Percentiles rank a stretch among this genome's conserved stretches.
phyloP scores from a whole-genome alignment of 2,329 filamentous ascomycete species.

The Blumeria graminis region DNA sequence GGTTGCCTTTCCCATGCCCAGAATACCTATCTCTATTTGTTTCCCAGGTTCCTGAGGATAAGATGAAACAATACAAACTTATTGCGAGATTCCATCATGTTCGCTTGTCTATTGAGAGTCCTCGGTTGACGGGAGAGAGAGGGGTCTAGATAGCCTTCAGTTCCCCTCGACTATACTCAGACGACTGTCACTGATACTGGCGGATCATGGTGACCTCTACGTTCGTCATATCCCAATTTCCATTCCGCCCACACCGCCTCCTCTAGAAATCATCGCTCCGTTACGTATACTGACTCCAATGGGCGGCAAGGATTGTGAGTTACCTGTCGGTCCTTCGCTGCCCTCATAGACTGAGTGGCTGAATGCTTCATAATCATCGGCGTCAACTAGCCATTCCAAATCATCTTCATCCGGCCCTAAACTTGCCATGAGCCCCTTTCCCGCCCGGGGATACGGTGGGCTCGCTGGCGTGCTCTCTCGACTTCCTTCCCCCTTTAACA shows the following conservation, averaged over 20 bases:
- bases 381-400: conserved; percentile 35
- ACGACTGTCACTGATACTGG: too few species aligned
- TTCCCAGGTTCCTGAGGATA: too few species aligned
- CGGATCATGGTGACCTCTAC: too few species aligned
- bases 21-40: too few species aligned
- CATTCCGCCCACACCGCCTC: background rate
- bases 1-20: too few species aligned
- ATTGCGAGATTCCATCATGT: too few species aligned
- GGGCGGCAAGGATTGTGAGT: background rate
- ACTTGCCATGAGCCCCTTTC: conserved; percentile 29
- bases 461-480: conserved; percentile 28
- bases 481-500: conserved; percentile 16
- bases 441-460: conserved; percentile 36
- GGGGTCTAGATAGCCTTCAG: too few species aligned
- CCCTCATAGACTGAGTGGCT: conserved; percentile 14
- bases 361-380: conserved; percentile 17
- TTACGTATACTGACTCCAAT: background rate
- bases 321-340: background rate
- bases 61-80: too few species aligned
- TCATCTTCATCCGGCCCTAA: conserved; percentile 32
- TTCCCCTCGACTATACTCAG: too few species aligned
- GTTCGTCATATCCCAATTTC: background rate
- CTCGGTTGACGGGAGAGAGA: too few species aligned
- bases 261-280: background rate
- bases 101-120: too few species aligned